A percentile compares a stretch with the other conserved stretches of the same genome.
Evolutionary conservation across 2,329 filamentous ascomycete species (phyloP).

Genomic region (Colletotrichum chlorophyti): DNA sequence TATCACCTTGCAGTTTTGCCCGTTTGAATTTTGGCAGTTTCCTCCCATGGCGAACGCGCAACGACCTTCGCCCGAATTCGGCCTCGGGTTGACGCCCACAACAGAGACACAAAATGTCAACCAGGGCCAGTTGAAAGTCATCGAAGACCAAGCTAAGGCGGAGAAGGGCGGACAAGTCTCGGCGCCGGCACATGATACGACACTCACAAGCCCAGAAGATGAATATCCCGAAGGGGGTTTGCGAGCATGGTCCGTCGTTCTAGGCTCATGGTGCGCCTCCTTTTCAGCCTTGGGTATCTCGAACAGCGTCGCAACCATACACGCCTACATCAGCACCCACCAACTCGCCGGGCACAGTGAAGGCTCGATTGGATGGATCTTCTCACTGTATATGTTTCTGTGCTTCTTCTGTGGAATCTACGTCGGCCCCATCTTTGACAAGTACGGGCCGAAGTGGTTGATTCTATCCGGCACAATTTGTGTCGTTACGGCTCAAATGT

Average conservation of each 20-base stretch:
- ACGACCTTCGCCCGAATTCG: no score
- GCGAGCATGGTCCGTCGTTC: constrained; percentile 82
- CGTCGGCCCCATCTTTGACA: constrained; percentile 87
- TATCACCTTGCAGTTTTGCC: no score
- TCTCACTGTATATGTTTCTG: constrained; percentile 83
- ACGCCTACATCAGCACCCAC: constrained; percentile 77
- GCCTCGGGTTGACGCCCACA: no score
- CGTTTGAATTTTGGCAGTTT: no score
- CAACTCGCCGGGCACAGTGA: constrained; percentile 73
- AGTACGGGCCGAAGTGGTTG: constrained; percentile 77
- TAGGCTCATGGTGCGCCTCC: constrained; percentile 82
- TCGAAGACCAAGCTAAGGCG: no score
- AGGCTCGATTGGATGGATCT: constrained; percentile 83
- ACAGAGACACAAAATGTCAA: no score
- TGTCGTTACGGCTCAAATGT: constrained; percentile 67
- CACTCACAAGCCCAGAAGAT: constrained; percentile 38
- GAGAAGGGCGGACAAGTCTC: background rate
- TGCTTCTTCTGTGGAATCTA: constrained; percentile 86
- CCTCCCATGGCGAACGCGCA: no score
- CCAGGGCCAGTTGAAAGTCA: no score
- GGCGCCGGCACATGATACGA: background rate
- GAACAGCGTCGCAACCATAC: constrained; percentile 80
- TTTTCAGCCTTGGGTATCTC: constrained; percentile 79
- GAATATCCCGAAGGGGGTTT: constrained; percentile 84
- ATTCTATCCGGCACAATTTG: constrained; percentile 71